Percentiles rank a stretch among this genome's conserved stretches.
These are phyloP conservation scores for Pseudocercospora fijiensis DNA, from an alignment of 2,329 filamentous ascomycete species.

Conservation along the genomic window DNA sequence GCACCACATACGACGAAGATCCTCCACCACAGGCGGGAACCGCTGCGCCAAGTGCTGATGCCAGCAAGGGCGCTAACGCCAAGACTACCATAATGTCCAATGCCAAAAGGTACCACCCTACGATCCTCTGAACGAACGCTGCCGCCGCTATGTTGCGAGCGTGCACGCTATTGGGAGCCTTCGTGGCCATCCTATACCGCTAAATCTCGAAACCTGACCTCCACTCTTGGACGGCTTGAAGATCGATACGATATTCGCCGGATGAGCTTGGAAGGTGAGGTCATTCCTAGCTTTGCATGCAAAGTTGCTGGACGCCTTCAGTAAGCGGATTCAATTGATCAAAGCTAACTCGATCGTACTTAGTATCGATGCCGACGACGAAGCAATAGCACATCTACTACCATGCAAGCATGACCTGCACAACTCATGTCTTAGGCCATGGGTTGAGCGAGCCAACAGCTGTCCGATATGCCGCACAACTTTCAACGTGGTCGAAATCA, in stretches of 20 bases:
- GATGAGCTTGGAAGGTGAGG: constrained; percentile 44
- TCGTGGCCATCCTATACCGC: constrained; percentile 22
- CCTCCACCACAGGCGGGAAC: constrained; percentile 40
- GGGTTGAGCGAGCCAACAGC: constrained; percentile 95
- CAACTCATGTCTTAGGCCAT: constrained; percentile 86
- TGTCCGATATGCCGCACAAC: constrained; percentile 93
- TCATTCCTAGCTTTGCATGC: constrained; percentile 33
- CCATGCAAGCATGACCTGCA: constrained; percentile 91
- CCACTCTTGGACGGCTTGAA: constrained; percentile 44
- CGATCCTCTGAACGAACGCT: constrained; percentile 27
- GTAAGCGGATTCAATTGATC: constrained; percentile 23
- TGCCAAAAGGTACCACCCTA: constrained; percentile 38
- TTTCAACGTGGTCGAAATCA: constrained; percentile 88
- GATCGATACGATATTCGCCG: constrained; percentile 40
- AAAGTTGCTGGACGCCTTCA: constrained; percentile 36
- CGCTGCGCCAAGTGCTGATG: constrained; percentile 25
- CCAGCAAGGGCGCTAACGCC: constrained; percentile 29
- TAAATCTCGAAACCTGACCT: constrained; percentile 34
- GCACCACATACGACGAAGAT: constrained; percentile 55
- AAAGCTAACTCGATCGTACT: constrained; percentile 29
- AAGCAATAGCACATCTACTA: constrained; percentile 60
- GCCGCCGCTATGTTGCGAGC: constrained; percentile 25
- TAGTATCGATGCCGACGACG: constrained; percentile 45
- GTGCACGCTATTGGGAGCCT: constrained; percentile 35
- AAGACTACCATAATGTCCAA: constrained; percentile 28